A percentile compares a stretch with the other conserved stretches of the same genome.
phyloP scores from a whole-genome alignment of 2,329 filamentous ascomycete species.

The Ophiostoma quercus region DNA sequence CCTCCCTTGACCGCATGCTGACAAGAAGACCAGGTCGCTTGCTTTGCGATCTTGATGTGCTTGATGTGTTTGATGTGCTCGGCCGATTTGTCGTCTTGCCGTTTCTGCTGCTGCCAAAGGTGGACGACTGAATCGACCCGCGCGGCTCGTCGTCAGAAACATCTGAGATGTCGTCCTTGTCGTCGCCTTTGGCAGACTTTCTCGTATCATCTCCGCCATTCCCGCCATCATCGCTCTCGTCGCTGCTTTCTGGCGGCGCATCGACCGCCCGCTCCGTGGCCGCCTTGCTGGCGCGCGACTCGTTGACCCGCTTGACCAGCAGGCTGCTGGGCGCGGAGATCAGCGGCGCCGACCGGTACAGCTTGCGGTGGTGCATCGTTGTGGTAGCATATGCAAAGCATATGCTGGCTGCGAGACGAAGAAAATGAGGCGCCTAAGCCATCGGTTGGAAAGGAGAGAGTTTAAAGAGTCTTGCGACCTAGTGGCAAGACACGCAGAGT shows the following conservation, averaged over 20 bases:
- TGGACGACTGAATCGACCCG: conserved; percentile 18
- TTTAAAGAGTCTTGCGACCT: no score
- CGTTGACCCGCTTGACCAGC: neutral
- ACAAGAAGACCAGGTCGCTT: neutral
- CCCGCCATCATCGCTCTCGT: conserved; percentile 14
- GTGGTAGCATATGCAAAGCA: no score
- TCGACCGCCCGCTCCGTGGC: conserved; percentile 21
- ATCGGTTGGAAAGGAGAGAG: neutral
- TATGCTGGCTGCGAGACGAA: no score
- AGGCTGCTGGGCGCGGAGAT: conserved; percentile 8
- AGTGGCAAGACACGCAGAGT: no score
- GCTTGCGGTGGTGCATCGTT: neutral
- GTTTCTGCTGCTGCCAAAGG: conserved; percentile 11
- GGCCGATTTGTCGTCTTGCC: conserved; percentile 15
- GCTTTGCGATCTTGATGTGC: neutral
- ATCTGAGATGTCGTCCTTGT: conserved; percentile 14
- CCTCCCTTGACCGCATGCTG: no score
- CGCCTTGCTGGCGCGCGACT: conserved; percentile 10
- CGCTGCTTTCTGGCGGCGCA: conserved; percentile 27
- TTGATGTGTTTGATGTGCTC: no score
- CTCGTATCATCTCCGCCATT: neutral
- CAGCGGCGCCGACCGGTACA: neutral
- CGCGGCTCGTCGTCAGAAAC: conserved; percentile 20
- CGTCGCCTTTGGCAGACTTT: neutral
- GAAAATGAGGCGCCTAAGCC: neutral